Percentiles rank a stretch among this genome's conserved stretches.
phyloP scores from a whole-genome alignment of 257 asterid genomes.

The Leptodermis oblonga region DNA sequence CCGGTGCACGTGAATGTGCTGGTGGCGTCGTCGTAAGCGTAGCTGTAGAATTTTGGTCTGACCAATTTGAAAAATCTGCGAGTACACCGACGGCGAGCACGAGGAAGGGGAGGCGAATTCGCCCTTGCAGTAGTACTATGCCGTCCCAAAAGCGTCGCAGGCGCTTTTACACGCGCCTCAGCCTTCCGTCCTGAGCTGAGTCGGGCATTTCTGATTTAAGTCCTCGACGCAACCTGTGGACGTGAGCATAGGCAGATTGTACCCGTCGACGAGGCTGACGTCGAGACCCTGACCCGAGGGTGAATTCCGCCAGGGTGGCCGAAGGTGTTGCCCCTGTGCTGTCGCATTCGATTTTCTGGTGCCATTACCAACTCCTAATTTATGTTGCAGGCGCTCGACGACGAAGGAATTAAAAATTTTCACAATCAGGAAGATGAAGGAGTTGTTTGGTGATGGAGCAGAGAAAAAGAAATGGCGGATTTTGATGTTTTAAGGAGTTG shows the following conservation, averaged over 20 bases:
- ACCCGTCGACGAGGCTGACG: constrained; percentile 76
- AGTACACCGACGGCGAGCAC: constrained; percentile 60
- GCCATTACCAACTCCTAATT: no score
- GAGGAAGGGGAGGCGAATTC: constrained; percentile 60
- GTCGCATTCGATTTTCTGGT: constrained; percentile 58
- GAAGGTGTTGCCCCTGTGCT: constrained; percentile 67
- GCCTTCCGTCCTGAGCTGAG: constrained; percentile 39
- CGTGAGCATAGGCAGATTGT: constrained; percentile 56
- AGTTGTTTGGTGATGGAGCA: no score
- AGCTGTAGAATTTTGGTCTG: constrained; percentile 67
- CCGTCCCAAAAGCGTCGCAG: constrained; percentile 56
- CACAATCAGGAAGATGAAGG: no score
- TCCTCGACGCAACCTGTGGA: constrained; percentile 64
- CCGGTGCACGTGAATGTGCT: no score
- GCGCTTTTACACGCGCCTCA: constrained; percentile 77
- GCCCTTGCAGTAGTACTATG: no score
- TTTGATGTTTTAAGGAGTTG: no score
- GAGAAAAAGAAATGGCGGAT: no score
- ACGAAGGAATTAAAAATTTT: no score
- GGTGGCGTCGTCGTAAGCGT: no score
- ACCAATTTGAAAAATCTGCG: constrained; percentile 59
- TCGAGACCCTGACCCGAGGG: constrained; percentile 71
- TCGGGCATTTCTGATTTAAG: constrained; percentile 49
- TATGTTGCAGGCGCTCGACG: no score
- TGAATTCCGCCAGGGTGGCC: no score